Base-by-base conservation (phyloP, 2,329 filamentous ascomycete species). In the Dactylellina leptospora region DNA sequence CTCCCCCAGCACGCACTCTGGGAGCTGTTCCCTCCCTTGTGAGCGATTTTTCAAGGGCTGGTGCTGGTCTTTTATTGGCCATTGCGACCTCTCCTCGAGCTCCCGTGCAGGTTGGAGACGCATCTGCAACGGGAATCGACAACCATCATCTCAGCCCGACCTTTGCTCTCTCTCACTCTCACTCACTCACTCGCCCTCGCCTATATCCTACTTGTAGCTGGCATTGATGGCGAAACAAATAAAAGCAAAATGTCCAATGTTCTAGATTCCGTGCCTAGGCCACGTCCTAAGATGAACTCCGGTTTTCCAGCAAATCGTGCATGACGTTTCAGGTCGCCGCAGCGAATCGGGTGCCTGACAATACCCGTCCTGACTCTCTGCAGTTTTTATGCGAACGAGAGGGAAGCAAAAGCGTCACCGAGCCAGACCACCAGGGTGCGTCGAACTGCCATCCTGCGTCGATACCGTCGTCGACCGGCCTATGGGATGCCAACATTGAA, bases 401-500 rank as follows among this genome's bases (percentile, higher is more conserved):
- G n/a, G n/a, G n/a, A n/a, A n/a, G n/a, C n/a, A n/a, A n/a, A n/a
- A n/a, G n/a, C n/a, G n/a, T n/a, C n/a, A n/a, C n/a, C n/a, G n/a
- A n/a, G n/a, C n/a, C n/a, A n/a, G n/a, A n/a, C n/a, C n/a, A n/a
- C n/a, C n/a, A n/a, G n/a, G n/a, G n/a, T n/a, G n/a, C n/a, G n/a
- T n/a, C n/a, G n/a, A 33, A 6, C 6, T 33, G 30, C 30, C 30
- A 33, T 33, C 6, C 33, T 23, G 28, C n/a, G 11, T 33, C n/a
- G n/a, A n/a, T n/a, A n/a, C n/a, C n/a, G 33, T 25, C 42, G 13
- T 36, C 16, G 6, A 33, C 30, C 30, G 13, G n/a, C 58, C 28
- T 70, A 47, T 61, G 47, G 55, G 30, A 70, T 63, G 53, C 51
- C 68, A 72, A 60, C 68, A 64, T 20, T 48, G 27, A 63, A 54